These are phyloP conservation scores for Lepidopterella palustris DNA, from an alignment of 495 filamentous ascomycete species.

Conservation along the genomic window DNA sequence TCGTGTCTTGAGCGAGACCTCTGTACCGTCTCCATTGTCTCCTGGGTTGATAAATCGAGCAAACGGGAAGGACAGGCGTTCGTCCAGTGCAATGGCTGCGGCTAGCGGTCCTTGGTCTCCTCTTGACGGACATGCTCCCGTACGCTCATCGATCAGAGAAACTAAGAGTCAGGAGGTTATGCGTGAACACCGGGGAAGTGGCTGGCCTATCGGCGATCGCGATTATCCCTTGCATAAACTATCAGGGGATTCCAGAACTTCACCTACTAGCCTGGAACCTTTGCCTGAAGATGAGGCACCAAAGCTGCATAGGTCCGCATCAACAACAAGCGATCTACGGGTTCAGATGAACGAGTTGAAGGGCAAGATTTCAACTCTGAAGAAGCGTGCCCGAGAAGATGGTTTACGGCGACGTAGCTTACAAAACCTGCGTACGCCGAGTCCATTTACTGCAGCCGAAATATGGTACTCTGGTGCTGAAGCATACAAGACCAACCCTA, in stretches of 20 bases:
- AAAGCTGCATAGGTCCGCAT: slow-evolving; percentile 52
- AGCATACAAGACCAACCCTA: slow-evolving; percentile 23
- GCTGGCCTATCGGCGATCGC: slow-evolving; percentile 1
- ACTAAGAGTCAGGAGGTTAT: slow-evolving; percentile 23
- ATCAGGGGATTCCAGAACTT: slow-evolving; percentile 18
- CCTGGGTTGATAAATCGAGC: slow-evolving; percentile 8
- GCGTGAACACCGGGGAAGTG: slow-evolving; percentile 12
- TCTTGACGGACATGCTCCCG: slow-evolving; percentile 16
- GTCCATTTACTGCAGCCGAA: slow-evolving; percentile 74
- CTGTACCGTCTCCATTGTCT: slow-evolving; percentile 22
- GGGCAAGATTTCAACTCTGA: slow-evolving; percentile 79
- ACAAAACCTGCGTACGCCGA: slow-evolving; percentile 76
- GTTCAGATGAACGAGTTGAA: slow-evolving; percentile 92
- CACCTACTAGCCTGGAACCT: slow-evolving; percentile 29
- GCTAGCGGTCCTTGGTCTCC: slow-evolving; percentile 26
- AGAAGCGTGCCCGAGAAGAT: slow-evolving; percentile 77
- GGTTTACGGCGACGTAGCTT: slow-evolving; percentile 74
- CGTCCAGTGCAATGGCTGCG: slow-evolving; percentile 26
- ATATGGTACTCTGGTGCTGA: slow-evolving; percentile 53
- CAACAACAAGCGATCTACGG: slow-evolving; percentile 56
- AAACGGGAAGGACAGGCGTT: slow-evolving; percentile 14
- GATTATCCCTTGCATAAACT: slow-evolving; percentile 20
- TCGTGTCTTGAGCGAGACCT: slow-evolving; percentile 31
- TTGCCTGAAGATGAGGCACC: slow-evolving; percentile 45
- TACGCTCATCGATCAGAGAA: slow-evolving; percentile 20